Conservation (phyloP, 2,329 filamentous ascomycete genomes). For the Ophiocordyceps robertsii region DNA sequence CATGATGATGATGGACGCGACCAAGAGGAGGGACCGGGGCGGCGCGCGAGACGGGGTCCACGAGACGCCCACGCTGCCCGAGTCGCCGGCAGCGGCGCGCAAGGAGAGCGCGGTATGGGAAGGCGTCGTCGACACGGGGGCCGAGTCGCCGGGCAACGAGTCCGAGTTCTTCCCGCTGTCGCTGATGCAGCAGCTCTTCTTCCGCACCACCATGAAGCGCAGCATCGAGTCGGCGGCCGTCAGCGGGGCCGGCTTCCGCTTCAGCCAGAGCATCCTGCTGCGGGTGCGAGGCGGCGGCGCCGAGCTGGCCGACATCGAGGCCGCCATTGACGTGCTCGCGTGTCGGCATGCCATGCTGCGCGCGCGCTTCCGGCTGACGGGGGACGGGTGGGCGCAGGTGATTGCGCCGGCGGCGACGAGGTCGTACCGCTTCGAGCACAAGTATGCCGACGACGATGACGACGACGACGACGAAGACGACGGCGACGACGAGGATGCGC, state of each 20-base stretch:
- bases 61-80: too few relatives aligned
- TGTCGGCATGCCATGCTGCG: slow-evolving; percentile 38
- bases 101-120: neutral
- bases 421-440: slow-evolving; percentile 31
- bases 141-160: slow-evolving; percentile 12
- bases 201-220: slow-evolving; percentile 30
- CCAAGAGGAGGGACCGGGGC: neutral
- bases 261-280: slow-evolving; percentile 37
- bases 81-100: too few relatives aligned
- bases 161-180: slow-evolving; percentile 29
- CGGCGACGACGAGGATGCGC: neutral
- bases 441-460: slow-evolving; percentile 25
- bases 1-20: neutral
- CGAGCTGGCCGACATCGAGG: slow-evolving; percentile 28
- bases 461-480: neutral
- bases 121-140: neutral
- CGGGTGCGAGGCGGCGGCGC: slow-evolving; percentile 26
- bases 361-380: slow-evolving; percentile 26
- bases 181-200: slow-evolving; percentile 41
- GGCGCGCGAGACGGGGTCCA: too few relatives aligned
- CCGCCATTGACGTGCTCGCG: slow-evolving; percentile 33
- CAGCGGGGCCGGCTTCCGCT: slow-evolving; percentile 26
- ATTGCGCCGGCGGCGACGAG: slow-evolving; percentile 24
- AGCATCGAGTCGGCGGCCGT: slow-evolving; percentile 15
- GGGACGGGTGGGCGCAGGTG: slow-evolving; percentile 31